Percentiles rank a stretch among this genome's conserved stretches.
These are phyloP conservation scores for Neofusicoccum cordaticola DNA, from an alignment of 2,329 filamentous ascomycete genomes.

Conservation along the genomic window DNA sequence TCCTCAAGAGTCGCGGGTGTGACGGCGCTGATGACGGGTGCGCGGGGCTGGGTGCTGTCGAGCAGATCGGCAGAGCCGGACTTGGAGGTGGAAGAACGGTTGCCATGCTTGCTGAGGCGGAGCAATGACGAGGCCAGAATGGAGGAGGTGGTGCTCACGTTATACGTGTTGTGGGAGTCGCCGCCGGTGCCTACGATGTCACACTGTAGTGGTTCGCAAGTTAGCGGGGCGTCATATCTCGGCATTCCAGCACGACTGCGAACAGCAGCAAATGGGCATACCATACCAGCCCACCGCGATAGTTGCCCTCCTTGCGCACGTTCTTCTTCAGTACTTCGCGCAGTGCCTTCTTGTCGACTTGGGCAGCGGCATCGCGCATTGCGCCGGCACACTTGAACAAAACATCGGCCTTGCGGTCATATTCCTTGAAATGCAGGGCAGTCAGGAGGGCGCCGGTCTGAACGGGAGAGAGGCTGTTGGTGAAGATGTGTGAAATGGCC, in stretches of 20 bases:
- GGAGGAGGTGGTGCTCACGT: slow-evolving; percentile 91
- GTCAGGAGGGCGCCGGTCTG: slow-evolving; percentile 87
- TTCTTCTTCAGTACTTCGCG: slow-evolving; percentile 58
- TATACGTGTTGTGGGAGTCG: slow-evolving; percentile 96
- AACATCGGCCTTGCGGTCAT: slow-evolving; percentile 81
- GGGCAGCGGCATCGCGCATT: slow-evolving; percentile 78
- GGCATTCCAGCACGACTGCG: neutral
- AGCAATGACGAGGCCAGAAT: slow-evolving; percentile 86
- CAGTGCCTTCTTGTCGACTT: slow-evolving; percentile 65
- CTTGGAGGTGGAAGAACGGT: slow-evolving; percentile 90
- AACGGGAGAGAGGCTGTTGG: slow-evolving; percentile 80
- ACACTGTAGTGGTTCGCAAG: slow-evolving; percentile 48
- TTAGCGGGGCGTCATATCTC: neutral
- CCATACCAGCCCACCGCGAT: slow-evolving; percentile 78
- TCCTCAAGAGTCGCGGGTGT: slow-evolving; percentile 66
- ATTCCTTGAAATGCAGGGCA: slow-evolving; percentile 83
- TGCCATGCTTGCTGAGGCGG: slow-evolving; percentile 90
- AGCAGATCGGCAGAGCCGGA: slow-evolving; percentile 94
- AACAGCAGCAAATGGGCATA: slow-evolving; percentile 20
- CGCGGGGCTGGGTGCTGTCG: slow-evolving; percentile 66
- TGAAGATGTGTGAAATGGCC: slow-evolving; percentile 90
- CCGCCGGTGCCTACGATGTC: slow-evolving; percentile 98
- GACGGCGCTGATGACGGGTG: slow-evolving; percentile 73
- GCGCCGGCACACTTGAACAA: slow-evolving; percentile 78
- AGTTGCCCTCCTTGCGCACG: slow-evolving; percentile 66